Evolutionary conservation across 2,329 filamentous ascomycete genomes (phyloP), one percentile per base, ranked within the genome.

Genomic region (Decorospora gaudefroyi): DNA sequence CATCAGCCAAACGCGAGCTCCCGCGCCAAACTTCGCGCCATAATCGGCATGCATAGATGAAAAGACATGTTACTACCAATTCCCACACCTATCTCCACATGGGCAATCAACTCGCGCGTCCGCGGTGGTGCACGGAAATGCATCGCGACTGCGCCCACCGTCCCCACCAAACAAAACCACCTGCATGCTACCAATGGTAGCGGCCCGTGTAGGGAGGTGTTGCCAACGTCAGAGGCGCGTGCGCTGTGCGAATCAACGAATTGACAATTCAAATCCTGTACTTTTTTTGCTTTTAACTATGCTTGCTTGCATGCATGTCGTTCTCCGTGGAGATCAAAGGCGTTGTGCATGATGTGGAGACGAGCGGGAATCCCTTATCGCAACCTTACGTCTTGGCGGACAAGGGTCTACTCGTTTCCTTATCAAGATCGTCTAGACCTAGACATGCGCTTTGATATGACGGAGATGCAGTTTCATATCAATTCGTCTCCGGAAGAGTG

Each of bases 291-390:
- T n/a, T n/a, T n/a, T n/a, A n/a, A n/a, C n/a, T n/a, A n/a, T n/a
- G n/a, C n/a, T n/a, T n/a, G n/a, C n/a, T n/a, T n/a, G n/a, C n/a
- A n/a, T n/a, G 16, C 13, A 16, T 18, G 29, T 36, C 27, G 31
- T 48, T 53, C 61, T 65, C 62, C 62, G 62, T 59, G 62, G 60
- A 62, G 57, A 62, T 46, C 10, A 17, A n/a, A 28, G 29, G 34
- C 16, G n/a, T 11, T 6, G 16, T 27, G 10, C 18, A 45, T 33
- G 49, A 22, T 29, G 42, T 35, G 32, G 34, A 32, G 32, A 22
- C n/a, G 27, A 32, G 42, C 36, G 40, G 33, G 29, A 19, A 31
- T 29, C 40, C 25, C 40, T 54, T 46, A 52, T 52, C 49, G 37
- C 28, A 18, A 38, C 27, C 41, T 37, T 42, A 23, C 15, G 31